Evolutionary conservation across 2,329 filamentous ascomycete genomes (phyloP).

Genomic region (Niveomyces coronatus): DNA sequence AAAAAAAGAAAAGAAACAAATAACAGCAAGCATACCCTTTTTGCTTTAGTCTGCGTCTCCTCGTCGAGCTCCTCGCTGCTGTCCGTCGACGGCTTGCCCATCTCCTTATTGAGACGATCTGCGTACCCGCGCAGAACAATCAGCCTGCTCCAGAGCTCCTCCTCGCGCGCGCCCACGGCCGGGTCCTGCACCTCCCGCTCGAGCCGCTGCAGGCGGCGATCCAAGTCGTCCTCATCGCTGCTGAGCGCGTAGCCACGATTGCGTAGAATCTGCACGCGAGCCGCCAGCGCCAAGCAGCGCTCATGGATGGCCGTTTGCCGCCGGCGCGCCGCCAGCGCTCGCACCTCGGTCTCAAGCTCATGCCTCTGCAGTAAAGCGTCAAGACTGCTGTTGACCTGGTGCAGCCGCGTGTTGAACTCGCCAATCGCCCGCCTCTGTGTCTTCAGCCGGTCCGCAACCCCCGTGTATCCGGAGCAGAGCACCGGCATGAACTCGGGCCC

Average conservation of each 20-base stretch:
- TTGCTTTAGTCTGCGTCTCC: slow-evolving; percentile 60
- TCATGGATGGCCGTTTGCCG: slow-evolving; percentile 64
- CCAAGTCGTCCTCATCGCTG: slow-evolving; percentile 67
- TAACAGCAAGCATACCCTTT: slow-evolving; percentile 52
- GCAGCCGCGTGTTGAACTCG: slow-evolving; percentile 60
- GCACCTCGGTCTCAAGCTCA: slow-evolving; percentile 65
- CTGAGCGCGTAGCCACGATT: slow-evolving; percentile 76
- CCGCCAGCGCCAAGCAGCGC: slow-evolving; percentile 63
- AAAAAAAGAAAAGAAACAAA: not conserved
- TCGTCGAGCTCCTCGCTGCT: slow-evolving; percentile 53
- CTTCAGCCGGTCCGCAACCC: slow-evolving; percentile 60
- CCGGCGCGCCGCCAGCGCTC: slow-evolving; percentile 60
- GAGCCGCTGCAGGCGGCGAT: slow-evolving; percentile 57
- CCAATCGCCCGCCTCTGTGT: slow-evolving; percentile 60
- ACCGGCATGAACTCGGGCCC: slow-evolving; percentile 67
- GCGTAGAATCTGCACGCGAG: slow-evolving; percentile 68
- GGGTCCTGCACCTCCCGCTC: slow-evolving; percentile 66
- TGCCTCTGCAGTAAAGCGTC: slow-evolving; percentile 64
- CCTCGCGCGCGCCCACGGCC: slow-evolving; percentile 61
- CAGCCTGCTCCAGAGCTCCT: slow-evolving; percentile 78
- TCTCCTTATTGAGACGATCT: slow-evolving; percentile 60
- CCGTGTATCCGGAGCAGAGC: slow-evolving; percentile 61
- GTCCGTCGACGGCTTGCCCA: slow-evolving; percentile 54
- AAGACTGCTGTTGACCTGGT: slow-evolving; percentile 69
- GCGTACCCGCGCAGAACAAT: slow-evolving; percentile 65